These are phyloP conservation scores for Globisporangium parvum DNA, from an alignment of 352 stramenopile genomes.

Conservation along the genomic window DNA sequence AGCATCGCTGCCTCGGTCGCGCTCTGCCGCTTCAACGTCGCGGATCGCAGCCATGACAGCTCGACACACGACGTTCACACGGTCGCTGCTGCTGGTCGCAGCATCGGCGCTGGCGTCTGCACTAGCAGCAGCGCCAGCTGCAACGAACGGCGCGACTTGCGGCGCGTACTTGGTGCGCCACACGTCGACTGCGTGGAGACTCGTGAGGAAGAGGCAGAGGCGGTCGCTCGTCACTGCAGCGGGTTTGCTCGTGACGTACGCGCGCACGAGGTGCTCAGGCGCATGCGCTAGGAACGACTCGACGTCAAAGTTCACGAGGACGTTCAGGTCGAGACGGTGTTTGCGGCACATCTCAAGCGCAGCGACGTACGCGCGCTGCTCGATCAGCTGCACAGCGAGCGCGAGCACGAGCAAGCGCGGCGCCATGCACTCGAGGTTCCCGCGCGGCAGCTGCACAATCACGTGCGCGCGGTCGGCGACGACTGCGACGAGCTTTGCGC, in stretches of 20 bases:
- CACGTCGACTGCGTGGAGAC: conserved; percentile 57
- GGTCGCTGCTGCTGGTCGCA: conserved; percentile 15
- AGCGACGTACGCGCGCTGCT: conserved; percentile 27
- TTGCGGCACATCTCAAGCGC: conserved; percentile 70
- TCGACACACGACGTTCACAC: conserved; percentile 56
- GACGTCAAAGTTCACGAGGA: conserved; percentile 62
- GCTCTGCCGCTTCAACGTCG: conserved; percentile 16
- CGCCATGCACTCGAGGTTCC: conserved; percentile 66
- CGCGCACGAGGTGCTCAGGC: conserved; percentile 20
- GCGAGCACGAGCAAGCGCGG: conserved; percentile 56
- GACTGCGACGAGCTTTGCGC: conserved; percentile 51
- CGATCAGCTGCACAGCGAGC: conserved; percentile 37
- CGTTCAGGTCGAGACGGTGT: conserved; percentile 72
- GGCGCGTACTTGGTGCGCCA: conserved; percentile 64
- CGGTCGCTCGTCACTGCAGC: conserved; percentile 44
- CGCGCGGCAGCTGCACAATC: conserved; percentile 68
- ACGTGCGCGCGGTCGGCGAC: conserved; percentile 46
- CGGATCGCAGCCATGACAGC: conserved; percentile 31
- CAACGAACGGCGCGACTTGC: conserved; percentile 26
- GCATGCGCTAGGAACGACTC: conserved; percentile 36
- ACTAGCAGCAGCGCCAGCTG: not conserved
- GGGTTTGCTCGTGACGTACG: conserved; percentile 24
- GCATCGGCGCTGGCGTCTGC: not conserved
- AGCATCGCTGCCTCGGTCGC: not conserved
- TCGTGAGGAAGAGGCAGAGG: conserved; percentile 73